Conservation (phyloP, 2,329 filamentous ascomycete species). For the Fusarium sarcochroum region DNA sequence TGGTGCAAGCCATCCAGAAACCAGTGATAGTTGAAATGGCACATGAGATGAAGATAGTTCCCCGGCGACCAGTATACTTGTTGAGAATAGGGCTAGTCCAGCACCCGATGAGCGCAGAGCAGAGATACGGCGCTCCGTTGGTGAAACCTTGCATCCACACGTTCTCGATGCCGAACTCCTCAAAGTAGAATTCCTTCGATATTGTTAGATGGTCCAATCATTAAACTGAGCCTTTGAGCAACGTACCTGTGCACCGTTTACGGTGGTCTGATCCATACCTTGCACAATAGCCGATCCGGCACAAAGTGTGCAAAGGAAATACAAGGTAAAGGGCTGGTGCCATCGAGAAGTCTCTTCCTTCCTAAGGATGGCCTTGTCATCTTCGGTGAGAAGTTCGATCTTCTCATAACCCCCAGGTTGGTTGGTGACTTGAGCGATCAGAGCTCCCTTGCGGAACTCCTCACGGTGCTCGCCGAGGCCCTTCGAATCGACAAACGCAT, state of each 20-base stretch:
- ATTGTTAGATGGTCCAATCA: not conserved
- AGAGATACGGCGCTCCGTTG: constrained; percentile 69
- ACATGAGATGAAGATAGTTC: constrained; percentile 75
- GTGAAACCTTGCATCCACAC: constrained; percentile 66
- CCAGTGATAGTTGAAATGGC: constrained; percentile 64
- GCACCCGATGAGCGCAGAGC: constrained; percentile 59
- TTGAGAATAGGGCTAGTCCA: constrained; percentile 64
- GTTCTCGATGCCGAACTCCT: constrained; percentile 53
- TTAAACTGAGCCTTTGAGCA: constrained; percentile 49
- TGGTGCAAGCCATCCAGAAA: constrained; percentile 69
- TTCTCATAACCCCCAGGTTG: constrained; percentile 48
- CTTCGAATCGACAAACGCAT: constrained; percentile 54
- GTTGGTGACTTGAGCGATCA: constrained; percentile 64
- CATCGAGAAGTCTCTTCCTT: constrained; percentile 51
- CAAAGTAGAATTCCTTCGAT: constrained; percentile 54
- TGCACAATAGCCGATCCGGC: constrained; percentile 70
- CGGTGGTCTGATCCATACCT: constrained; percentile 76
- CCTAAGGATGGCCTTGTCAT: constrained; percentile 49
- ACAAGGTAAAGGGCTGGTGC: constrained; percentile 53
- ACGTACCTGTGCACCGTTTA: constrained; percentile 73
- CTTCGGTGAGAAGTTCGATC: constrained; percentile 46
- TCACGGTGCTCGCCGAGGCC: constrained; percentile 54
- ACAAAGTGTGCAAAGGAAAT: constrained; percentile 55
- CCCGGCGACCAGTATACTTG: constrained; percentile 72
- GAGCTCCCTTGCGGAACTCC: constrained; percentile 66